These are phyloP conservation scores for Cotoneaster glaucophyllus DNA, from an alignment of 306 rosid species.

Conservation along the genomic window DNA sequence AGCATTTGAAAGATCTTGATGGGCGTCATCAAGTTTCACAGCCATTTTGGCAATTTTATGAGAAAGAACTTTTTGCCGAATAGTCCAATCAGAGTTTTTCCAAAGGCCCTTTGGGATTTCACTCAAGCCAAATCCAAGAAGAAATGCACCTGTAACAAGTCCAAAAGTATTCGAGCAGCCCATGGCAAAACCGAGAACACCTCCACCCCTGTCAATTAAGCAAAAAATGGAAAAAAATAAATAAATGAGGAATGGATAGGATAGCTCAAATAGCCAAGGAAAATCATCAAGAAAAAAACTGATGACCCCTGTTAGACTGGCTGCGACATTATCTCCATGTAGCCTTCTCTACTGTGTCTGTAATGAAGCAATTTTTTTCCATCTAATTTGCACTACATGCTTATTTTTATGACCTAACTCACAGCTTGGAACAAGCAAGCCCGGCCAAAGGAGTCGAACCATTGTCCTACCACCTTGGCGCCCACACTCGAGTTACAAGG, in stretches of 20 bases:
- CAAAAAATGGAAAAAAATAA: not conserved
- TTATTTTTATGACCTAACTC: no score
- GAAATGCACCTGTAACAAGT: slow-evolving; percentile 97
- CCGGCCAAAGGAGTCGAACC: no score
- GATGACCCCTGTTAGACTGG: not conserved
- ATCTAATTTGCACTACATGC: not conserved
- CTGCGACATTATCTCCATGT: not conserved
- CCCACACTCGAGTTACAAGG: no score
- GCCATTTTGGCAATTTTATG: slow-evolving; percentile 98
- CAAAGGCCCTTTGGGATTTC: slow-evolving; percentile 90
- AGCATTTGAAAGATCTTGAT: slow-evolving; percentile 92
- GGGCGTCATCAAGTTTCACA: slow-evolving; percentile 91
- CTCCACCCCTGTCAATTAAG: slow-evolving; percentile 51
- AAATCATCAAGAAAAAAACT: not conserved
- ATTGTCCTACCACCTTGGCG: no score
- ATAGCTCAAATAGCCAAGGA: slow-evolving; percentile 12
- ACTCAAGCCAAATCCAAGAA: slow-evolving; percentile 94
- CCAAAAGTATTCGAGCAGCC: slow-evolving; percentile 97
- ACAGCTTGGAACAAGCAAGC: no score
- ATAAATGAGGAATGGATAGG: not conserved
- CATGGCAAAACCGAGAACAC: slow-evolving; percentile 88
- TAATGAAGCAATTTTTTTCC: not conserved
- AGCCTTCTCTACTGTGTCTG: not conserved
- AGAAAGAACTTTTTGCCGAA: slow-evolving; percentile 87
- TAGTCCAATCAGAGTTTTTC: slow-evolving; percentile 89